These are phyloP conservation scores for Garcia nutans DNA, from an alignment of 345 rosid species.

Conservation along the genomic window DNA sequence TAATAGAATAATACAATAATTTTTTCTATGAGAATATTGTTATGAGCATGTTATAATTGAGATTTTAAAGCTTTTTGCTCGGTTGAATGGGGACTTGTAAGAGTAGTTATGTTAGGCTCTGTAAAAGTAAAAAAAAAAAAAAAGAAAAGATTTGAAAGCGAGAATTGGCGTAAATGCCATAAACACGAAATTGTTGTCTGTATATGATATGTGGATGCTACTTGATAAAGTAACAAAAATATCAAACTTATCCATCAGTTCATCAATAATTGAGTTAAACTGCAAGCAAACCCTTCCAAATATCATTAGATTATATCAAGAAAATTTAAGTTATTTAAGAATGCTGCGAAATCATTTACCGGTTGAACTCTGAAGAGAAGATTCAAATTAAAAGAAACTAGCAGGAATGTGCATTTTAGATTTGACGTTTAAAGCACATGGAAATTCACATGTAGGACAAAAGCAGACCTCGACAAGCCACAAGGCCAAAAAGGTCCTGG, in stretches of 20 bases:
- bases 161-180: slow-evolving; percentile 5
- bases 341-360: too few species aligned
- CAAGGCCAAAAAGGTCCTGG: neutral
- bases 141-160: slow-evolving; percentile 1
- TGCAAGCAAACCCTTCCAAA: neutral
- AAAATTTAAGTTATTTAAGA: too few species aligned
- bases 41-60: neutral
- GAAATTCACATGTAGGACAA: slow-evolving; percentile 6
- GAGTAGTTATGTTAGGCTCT: too few species aligned
- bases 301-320: too few species aligned
- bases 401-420: neutral
- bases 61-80: neutral
- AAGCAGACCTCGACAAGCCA: slow-evolving; percentile 19
- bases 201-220: slow-evolving; percentile 10
- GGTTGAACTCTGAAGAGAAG: neutral
- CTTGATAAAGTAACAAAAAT: neutral
- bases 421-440: slow-evolving; percentile 19
- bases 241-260: neutral
- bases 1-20: too few species aligned
- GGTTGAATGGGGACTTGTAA: neutral
- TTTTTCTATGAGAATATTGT: neutral
- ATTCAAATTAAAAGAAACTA: neutral
- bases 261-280: neutral
- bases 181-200: neutral
- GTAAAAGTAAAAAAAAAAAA: neutral